Evolutionary conservation across 1,284 basidiomycete species (phyloP), one percentile per base, ranked within the genome.

Genomic region (Ceratorhiza oryzae-sativae): DNA sequence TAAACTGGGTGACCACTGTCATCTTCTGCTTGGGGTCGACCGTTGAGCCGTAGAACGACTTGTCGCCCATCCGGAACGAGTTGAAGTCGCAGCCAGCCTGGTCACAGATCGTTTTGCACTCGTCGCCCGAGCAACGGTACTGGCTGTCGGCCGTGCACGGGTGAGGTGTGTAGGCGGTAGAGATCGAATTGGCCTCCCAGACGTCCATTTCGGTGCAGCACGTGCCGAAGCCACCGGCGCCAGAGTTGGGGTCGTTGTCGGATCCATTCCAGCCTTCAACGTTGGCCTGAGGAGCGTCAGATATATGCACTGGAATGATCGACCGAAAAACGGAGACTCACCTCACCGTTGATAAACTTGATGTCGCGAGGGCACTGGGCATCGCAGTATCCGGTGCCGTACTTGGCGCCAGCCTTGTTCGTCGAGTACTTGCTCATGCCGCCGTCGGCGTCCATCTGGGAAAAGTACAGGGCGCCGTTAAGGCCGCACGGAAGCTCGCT

Each of bases 321-420:
- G 27, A 27, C 20, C 61, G 8, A 2, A 30, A 1, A 73, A 1
- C 32, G 27, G 20, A 45, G 13, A 51, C 73, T 81, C 75, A 82
- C 82, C 80, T 83, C 81, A 73, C 78, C 76, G 75, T 84, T 85
- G 77, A 86, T 74, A 82, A 86, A 86, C 77, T 87, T 85, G 71
- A 39, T 74, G 76, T 56, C 71, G 82, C 83, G 79, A 3, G 86
- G 86, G 81, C 85, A 87, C 77, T 88, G 86, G 10, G 86, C 82
- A 78, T 86, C 86, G 77, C 85, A 87, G 80, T 86, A 86, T 5
- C 85, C 85, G 62, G 86, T 86, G 62, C 86, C 86, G 78, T 85
- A 86, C 76, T 83, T 83, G 74, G 85, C 84, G 75, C 86, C 86
- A 70, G 85, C 86, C 81, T 83, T 86, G 83, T 88, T 88, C 77